These are phyloP conservation scores for Fusarium sp. DNA, from an alignment of 2,329 filamentous ascomycete species.

Conservation along the genomic window DNA sequence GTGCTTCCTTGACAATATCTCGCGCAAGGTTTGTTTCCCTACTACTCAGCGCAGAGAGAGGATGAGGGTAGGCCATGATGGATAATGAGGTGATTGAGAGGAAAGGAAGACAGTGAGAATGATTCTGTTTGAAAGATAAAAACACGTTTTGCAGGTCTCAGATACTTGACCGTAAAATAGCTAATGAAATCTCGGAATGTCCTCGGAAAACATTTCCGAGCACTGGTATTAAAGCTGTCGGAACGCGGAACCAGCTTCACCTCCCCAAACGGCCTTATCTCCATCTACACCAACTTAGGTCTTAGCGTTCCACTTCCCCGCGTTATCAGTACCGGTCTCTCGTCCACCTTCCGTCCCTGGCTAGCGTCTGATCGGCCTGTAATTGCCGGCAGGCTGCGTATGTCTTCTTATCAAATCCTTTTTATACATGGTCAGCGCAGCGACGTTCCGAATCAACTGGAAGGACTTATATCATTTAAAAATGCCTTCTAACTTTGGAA, in stretches of 20 bases:
- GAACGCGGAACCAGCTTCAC: constrained; percentile 14
- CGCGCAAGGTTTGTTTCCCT: constrained; percentile 51
- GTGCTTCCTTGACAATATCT: constrained; percentile 46
- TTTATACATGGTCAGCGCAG: background rate
- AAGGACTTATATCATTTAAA: background rate
- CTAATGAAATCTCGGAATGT: background rate
- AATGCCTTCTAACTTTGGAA: background rate
- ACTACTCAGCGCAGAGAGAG: constrained; percentile 47
- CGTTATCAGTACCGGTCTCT: constrained; percentile 7
- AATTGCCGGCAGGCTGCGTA: background rate
- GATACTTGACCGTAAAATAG: constrained; percentile 14
- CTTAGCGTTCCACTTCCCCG: background rate
- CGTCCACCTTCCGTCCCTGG: background rate
- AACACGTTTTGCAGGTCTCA: background rate
- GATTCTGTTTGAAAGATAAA: too few relatives aligned
- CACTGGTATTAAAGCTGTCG: background rate
- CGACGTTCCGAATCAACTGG: fast-evolving
- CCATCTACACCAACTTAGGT: background rate
- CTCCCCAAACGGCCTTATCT: background rate
- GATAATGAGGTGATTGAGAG: background rate
- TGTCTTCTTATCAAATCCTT: background rate
- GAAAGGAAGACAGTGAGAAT: background rate
- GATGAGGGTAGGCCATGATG: constrained; percentile 40
- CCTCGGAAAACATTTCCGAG: constrained; percentile 13
- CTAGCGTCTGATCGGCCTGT: background rate